Percentiles rank a stretch among this genome's conserved stretches.
Evolutionary conservation across 352 stramenopile species (phyloP).

Genomic region (Plasmopara halstedii): DNA sequence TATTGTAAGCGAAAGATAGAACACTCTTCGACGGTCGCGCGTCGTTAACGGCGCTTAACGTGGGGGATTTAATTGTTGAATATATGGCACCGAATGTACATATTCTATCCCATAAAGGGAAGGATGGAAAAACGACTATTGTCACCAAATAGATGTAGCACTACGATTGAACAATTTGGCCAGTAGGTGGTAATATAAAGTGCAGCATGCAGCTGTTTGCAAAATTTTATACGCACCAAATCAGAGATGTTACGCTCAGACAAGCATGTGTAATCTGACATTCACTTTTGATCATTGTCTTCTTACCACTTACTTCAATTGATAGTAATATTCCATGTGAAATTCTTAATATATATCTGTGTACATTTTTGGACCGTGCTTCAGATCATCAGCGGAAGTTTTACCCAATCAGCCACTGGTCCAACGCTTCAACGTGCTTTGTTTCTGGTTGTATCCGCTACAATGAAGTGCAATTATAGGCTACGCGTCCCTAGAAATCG

Average conservation of each 20-base stretch:
- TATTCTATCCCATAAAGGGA: not conserved
- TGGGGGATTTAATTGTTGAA: conserved; percentile 2
- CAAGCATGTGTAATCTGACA: no score
- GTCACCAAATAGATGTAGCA: conserved; percentile 2
- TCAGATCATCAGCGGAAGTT: conserved; percentile 4
- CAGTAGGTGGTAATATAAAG: conserved; percentile 1
- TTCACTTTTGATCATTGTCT: no score
- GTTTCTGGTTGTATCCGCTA: not conserved
- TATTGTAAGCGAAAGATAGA: conserved; percentile 9
- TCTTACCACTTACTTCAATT: no score
- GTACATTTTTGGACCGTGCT: no score
- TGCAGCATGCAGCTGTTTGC: conserved; percentile 5
- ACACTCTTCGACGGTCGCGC: conserved; percentile 13
- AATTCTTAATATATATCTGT: no score
- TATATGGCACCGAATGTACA: conserved; percentile 19
- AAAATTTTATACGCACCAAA: no score
- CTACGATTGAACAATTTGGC: conserved; percentile 14
- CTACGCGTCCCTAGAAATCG: conserved; percentile 3
- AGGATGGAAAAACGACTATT: not conserved
- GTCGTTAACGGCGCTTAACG: conserved; percentile 4
- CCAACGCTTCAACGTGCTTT: conserved; percentile 20
- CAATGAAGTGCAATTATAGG: conserved; percentile 9
- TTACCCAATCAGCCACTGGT: conserved; percentile 9
- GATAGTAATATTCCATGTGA: no score
- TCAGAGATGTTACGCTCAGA: no score